Base-by-base conservation (phyloP, 305 asterid genomes). In the Fraxinus paxiana region DNA sequence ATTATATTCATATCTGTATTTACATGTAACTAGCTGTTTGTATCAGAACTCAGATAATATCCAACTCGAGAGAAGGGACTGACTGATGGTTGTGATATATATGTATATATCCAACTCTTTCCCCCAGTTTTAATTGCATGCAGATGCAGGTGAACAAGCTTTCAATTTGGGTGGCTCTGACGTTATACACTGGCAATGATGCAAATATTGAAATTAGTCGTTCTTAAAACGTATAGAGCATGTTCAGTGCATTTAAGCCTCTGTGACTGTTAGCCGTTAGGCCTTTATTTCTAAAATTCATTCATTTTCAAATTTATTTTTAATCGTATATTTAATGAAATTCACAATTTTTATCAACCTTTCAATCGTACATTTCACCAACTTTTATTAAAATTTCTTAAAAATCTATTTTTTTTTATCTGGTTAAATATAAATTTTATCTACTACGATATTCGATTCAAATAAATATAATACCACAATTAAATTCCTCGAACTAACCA, bases 1-100 rank as follows among this genome's bases (percentile, higher is more conserved):
- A 48, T 15, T 48, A 48, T 48, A 1, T 48, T 30, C 33, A 48
- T 48, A 48, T 51, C 63, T 51, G 24, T 51, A 51, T 51, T 8
- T 51, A 75, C 83, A 77, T 76, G 81, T 77, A 70, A 59, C 5
- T 13, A 70, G 75, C 79, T 78, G 77, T n/a, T 7, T 22, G 51
- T 72, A 34, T 72, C 76, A 72, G 28, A 72, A 51, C 6, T 51
- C 63, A 51, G 63, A 51, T 34, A 22, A 24, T 63, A 24, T 61
- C 24, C 12, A 71, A 34, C 48, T 71, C 22, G 15, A 33, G 22
- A 35, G 28, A 35, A 17, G 34, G 24, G 77, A 72, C 31, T 35
- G 77, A 72, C 9, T 72, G 77, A 72, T 34, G 48, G 46, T 2
- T 67, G 74, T 28, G 20, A 10, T 63, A 8, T 20, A 8, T 13